Conservation (phyloP, 108 stramenopile species). For the Fistulifera solaris region DNA sequence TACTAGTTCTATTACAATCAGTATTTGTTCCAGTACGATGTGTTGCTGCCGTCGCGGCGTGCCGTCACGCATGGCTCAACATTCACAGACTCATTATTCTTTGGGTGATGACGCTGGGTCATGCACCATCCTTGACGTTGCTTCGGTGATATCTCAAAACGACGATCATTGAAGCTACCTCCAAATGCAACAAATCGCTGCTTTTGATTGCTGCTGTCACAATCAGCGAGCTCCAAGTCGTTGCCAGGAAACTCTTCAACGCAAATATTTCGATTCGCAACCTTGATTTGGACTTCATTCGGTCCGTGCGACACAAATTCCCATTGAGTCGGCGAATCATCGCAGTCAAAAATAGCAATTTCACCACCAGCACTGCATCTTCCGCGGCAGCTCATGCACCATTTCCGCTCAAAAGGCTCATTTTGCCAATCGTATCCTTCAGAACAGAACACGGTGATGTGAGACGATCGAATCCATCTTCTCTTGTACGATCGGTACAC, state of each 20-base stretch:
- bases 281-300: constrained; percentile 4
- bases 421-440: constrained; percentile 50
- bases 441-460: constrained; percentile 48
- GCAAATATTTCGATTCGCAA: not conserved
- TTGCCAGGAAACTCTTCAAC: not conserved
- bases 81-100: constrained; percentile 1
- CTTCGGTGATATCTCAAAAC: not conserved
- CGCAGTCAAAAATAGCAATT: not conserved
- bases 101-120: constrained; percentile 12
- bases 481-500: too few species aligned
- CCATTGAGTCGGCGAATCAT: too few species aligned
- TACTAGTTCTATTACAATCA: too few species aligned
- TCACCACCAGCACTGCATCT: not conserved
- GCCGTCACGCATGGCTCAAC: constrained; percentile 1
- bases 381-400: constrained; percentile 32
- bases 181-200: not conserved
- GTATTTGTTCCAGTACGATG: constrained; percentile 6
- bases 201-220: not conserved
- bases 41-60: not conserved
- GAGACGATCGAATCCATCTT: too few species aligned
- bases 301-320: not conserved
- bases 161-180: not conserved
- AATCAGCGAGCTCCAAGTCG: not conserved
- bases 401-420: constrained; percentile 30
- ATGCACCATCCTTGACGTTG: constrained; percentile 2